Evolutionary conservation across 306 rosid species (phyloP).

Genomic region (Crotalaria pallida): DNA sequence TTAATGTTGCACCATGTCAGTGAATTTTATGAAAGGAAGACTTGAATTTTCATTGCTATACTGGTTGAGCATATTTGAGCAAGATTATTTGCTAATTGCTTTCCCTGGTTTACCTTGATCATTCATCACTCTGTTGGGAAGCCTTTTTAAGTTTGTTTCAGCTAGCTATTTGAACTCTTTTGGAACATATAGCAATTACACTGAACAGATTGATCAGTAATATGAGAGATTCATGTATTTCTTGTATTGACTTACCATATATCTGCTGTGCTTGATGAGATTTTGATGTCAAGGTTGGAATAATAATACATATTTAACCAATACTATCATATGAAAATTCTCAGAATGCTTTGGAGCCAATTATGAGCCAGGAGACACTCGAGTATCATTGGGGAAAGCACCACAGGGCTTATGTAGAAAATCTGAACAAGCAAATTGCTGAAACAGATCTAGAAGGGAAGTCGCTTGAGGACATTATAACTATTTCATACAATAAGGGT

Average conservation of each 20-base stretch:
- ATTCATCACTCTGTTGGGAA: conserved; percentile 10
- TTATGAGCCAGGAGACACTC: conserved; percentile 72
- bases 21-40: not conserved
- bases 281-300: not conserved
- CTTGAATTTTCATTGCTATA: not conserved
- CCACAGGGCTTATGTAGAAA: conserved; percentile 76
- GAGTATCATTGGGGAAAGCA: conserved; percentile 97
- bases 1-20: not conserved
- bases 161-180: not conserved
- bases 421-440: conserved; percentile 72
- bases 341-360: conserved; percentile 88
- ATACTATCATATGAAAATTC: not conserved
- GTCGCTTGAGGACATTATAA: conserved; percentile 54
- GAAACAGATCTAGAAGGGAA: conserved; percentile 66
- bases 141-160: not conserved
- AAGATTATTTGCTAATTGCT: not conserved
- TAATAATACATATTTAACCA: not conserved
- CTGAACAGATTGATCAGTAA: not conserved
- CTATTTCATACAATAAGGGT: conserved; percentile 64
- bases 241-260: not conserved
- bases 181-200: not conserved
- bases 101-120: not conserved
- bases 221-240: not conserved
- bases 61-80: not conserved
- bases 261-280: not conserved